phyloP scores from a whole-genome alignment of 2,329 filamentous ascomycete species.

The Diplocarpon rosae region DNA sequence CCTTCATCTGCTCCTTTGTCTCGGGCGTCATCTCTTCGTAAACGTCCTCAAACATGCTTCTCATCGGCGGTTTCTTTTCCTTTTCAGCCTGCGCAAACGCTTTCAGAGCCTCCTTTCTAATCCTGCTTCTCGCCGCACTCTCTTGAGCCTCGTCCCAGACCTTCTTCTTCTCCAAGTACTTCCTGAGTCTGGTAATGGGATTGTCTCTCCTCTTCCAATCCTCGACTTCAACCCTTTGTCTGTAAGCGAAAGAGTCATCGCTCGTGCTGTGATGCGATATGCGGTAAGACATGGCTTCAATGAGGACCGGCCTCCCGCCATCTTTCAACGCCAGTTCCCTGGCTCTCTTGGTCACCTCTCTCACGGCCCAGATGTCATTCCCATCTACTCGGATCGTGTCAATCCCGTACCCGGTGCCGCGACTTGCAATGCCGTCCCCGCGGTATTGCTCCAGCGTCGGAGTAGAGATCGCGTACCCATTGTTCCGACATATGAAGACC shows the following conservation, averaged over 20 bases:
- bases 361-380: slow-evolving; percentile 87
- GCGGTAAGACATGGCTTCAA: slow-evolving; percentile 97
- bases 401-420: slow-evolving; percentile 85
- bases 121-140: slow-evolving; percentile 52
- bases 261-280: slow-evolving; percentile 95
- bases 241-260: slow-evolving; percentile 94
- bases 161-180: slow-evolving; percentile 77
- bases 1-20: slow-evolving; percentile 59
- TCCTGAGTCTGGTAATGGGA: slow-evolving; percentile 71
- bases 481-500: slow-evolving; percentile 86
- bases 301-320: slow-evolving; percentile 52
- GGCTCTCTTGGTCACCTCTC: slow-evolving; percentile 68
- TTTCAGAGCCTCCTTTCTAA: slow-evolving; percentile 65
- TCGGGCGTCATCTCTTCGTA: slow-evolving; percentile 84
- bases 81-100: slow-evolving; percentile 78
- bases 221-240: slow-evolving; percentile 83
- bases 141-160: slow-evolving; percentile 82
- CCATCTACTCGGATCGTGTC: slow-evolving; percentile 86
- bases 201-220: slow-evolving; percentile 90
- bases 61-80: slow-evolving; percentile 65
- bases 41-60: slow-evolving; percentile 71
- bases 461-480: slow-evolving; percentile 84
- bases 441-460: slow-evolving; percentile 85
- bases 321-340: slow-evolving; percentile 48
- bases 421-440: slow-evolving; percentile 79